Evolutionary conservation across 1,284 basidiomycete genomes (phyloP), one percentile per base, ranked within the genome.

Genomic region (Rugosomyces carneus): DNA sequence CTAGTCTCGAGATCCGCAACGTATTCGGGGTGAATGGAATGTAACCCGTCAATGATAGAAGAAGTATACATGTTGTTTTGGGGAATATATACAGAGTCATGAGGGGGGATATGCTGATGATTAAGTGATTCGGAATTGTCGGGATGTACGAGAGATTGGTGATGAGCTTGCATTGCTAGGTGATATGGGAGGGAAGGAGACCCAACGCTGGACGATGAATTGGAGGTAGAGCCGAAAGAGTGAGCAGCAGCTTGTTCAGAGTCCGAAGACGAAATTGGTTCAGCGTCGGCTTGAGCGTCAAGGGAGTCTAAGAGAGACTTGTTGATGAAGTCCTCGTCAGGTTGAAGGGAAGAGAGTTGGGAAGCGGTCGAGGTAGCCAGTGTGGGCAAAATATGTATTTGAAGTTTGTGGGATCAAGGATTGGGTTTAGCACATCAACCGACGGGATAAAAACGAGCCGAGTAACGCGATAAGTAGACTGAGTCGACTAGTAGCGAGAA

Each of bases 251-350:
- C 66, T 40, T 73, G 71, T 54, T 81, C 78, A 21, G 76, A 71
- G 63, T 81, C 70, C 55, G 68, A 64, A 48, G 67, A 63, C 39
- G 67, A 72, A 36, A 72, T 60, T 44, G 82, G 81, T 61, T 89
- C 86, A 43, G 84, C 76, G 75, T 88, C 85, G 45, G 81, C 82
- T 64, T 85, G 80, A 48, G 81, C 82, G 75, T 89, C 79, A 58
- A 89, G 75, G 32, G 80, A 83, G 62, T 84, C 86, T 54, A 89
- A 69, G 49, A 89, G 74, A 45, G 85, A 88, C 60, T 80, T 80
- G 69, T 89, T 89, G 62, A 89, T 87, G 57, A 80, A 80, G 66
- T 84, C 85, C 75, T 89, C 85, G 78, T 85, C 86, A 49, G 72
- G 63, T 48, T 62, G 68, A 54, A 59, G 63, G 57, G 68, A 67